These are phyloP conservation scores for Metschnikowia orientalis DNA, from an alignment of 805 yeast genomes.

Conservation along the genomic window DNA sequence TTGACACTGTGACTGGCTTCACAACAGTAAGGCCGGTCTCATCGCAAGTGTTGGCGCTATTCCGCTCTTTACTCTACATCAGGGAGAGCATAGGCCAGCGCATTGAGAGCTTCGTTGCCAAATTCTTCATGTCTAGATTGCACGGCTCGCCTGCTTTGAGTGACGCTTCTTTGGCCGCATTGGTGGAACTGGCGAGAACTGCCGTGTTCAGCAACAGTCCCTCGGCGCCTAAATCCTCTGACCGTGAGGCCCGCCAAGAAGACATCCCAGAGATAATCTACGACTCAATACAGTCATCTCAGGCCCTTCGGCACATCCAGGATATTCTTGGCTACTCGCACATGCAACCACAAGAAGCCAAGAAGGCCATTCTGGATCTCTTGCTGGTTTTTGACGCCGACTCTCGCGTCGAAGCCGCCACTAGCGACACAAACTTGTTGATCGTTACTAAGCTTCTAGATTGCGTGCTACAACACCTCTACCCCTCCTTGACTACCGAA, in stretches of 20 bases:
- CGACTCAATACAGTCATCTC: not conserved
- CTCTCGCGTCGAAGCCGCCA: not conserved
- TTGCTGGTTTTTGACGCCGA: conserved; percentile 15
- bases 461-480: conserved; percentile 18
- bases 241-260: too few species aligned
- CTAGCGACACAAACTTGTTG: conserved; percentile 20
- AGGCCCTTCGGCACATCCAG: conserved; percentile 4
- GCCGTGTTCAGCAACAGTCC: too few species aligned
- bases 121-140: conserved; percentile 2
- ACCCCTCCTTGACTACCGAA: conserved; percentile 22
- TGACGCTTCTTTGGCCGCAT: conserved; percentile 13
- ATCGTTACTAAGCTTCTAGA: conserved; percentile 22
- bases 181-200: conserved; percentile 14
- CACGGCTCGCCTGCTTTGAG: conserved; percentile 8
- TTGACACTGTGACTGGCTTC: conserved; percentile 19
- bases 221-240: too few species aligned
- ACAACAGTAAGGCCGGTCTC: conserved; percentile 19
- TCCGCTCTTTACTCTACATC: conserved; percentile 5
- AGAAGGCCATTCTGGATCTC: conserved; percentile 14
- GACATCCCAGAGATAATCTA: conserved; percentile 1
- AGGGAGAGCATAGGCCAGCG: conserved; percentile 3
- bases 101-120: conserved; percentile 9
- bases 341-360: conserved; percentile 19
- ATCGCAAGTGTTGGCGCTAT: conserved; percentile 8
- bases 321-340: conserved; percentile 6